Conservation (phyloP, 176 grass and related monocot species). For the Eragrostis nindensis region DNA sequence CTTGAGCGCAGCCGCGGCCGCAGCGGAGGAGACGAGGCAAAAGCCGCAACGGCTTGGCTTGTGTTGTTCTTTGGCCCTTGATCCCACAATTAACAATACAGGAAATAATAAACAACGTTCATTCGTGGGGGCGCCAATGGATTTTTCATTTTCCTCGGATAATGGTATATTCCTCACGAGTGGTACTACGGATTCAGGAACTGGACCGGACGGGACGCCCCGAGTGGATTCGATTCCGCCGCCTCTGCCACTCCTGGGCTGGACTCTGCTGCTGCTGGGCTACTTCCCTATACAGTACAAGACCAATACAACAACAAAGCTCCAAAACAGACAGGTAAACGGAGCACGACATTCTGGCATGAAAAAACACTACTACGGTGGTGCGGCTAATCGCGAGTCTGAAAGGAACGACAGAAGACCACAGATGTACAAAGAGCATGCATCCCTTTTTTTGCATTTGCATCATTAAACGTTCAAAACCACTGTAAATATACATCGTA, state of each 20-base stretch:
- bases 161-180: conserved; percentile 33
- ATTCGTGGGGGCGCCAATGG: too few relatives aligned
- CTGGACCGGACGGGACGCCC: background rate
- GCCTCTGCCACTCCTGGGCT: background rate
- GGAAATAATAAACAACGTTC: background rate
- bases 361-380: too few relatives aligned
- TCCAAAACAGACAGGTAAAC: background rate
- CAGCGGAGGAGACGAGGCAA: conserved; percentile 39
- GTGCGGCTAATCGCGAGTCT: too few relatives aligned
- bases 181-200: conserved; percentile 17
- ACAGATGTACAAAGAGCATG: background rate
- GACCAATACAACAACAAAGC: background rate
- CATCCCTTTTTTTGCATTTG: background rate
- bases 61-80: background rate
- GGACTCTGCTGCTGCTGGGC: background rate
- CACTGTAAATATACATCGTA: too few relatives aligned
- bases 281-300: too few relatives aligned
- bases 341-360: background rate
- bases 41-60: too few relatives aligned
- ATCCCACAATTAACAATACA: background rate
- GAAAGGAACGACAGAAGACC: background rate
- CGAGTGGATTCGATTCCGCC: background rate
- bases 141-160: background rate
- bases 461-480: background rate
- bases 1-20: too few relatives aligned